Conservation (phyloP, 2,329 filamentous ascomycete genomes). For the Trichoderma brevicompactum region DNA sequence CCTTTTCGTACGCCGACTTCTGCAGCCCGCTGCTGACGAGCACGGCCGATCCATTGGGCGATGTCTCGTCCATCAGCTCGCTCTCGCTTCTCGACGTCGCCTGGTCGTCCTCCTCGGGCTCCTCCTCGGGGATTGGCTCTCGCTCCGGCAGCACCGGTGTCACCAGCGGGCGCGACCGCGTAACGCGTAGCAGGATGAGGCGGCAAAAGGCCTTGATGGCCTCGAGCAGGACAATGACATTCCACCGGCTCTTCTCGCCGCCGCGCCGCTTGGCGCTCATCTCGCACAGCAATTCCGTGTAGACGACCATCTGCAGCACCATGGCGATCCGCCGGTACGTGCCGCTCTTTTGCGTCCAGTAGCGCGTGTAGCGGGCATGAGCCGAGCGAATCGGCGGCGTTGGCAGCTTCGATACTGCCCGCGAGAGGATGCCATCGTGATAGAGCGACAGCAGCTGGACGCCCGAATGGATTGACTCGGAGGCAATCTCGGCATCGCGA, state of each 20-base stretch:
- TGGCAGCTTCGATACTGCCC: conserved; percentile 62
- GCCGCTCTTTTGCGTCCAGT: conserved; percentile 65
- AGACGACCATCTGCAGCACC: conserved; percentile 85
- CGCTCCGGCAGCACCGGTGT: conserved; percentile 85
- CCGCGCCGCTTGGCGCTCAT: conserved; percentile 91
- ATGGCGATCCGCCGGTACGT: conserved; percentile 83
- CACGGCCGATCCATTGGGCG: conserved; percentile 35
- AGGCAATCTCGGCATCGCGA: conserved; percentile 91
- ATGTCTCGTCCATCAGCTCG: conserved; percentile 50
- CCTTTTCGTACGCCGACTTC: conserved; percentile 53
- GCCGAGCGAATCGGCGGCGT: conserved; percentile 58
- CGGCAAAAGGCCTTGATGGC: conserved; percentile 83
- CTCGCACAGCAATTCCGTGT: conserved; percentile 95
- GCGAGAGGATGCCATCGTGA: conserved; percentile 84
- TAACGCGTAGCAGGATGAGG: conserved; percentile 78
- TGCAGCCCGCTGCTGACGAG: conserved; percentile 27
- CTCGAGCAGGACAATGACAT: conserved; percentile 83
- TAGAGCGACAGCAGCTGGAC: conserved; percentile 91
- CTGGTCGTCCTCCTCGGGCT: conserved; percentile 53
- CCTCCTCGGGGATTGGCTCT: conserved; percentile 70
- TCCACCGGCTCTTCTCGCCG: conserved; percentile 80
- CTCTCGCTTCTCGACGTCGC: conserved; percentile 48
- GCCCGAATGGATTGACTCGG: conserved; percentile 86
- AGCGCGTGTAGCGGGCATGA: conserved; percentile 69
- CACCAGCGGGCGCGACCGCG: conserved; percentile 79